phyloP scores from a whole-genome alignment of 139 green algal genomes.

The Chlamydomonas sp. region DNA sequence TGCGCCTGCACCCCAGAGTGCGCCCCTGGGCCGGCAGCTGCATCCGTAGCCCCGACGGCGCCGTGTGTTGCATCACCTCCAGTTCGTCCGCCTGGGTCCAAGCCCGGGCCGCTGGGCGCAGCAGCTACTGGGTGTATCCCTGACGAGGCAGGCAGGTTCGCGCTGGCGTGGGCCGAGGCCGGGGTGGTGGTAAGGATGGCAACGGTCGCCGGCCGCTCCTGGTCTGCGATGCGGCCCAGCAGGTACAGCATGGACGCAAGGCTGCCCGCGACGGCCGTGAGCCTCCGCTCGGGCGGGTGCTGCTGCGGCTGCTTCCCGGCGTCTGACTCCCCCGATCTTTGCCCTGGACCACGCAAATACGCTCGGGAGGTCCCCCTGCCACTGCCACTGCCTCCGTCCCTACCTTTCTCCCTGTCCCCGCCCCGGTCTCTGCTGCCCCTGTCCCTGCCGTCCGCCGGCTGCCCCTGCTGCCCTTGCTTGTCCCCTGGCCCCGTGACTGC shows the following conservation, averaged over 20 bases:
- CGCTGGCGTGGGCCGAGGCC: not conserved
- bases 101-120: too few relatives aligned
- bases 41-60: too few relatives aligned
- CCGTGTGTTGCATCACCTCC: too few relatives aligned
- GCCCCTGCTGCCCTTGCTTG: not conserved
- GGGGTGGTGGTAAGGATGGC: not conserved
- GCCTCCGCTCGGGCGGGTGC: not conserved
- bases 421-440: not conserved
- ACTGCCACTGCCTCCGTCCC: too few relatives aligned
- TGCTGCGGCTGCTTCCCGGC: not conserved
- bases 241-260: constrained; percentile 17
- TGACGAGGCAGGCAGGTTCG: too few relatives aligned
- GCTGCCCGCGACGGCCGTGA: constrained; percentile 2
- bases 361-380: too few relatives aligned
- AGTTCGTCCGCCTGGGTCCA: too few relatives aligned
- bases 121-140: too few relatives aligned
- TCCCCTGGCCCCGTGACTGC: not conserved
- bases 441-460: not conserved
- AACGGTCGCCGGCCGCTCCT: not conserved
- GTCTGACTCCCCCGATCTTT: too few relatives aligned
- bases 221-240: not conserved
- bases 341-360: too few relatives aligned
- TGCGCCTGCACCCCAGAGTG: not conserved
- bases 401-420: too few relatives aligned
- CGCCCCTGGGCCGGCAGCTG: too few relatives aligned